Conservation (phyloP, 2,329 filamentous ascomycete genomes). For the Pseudopyricularia javanii region DNA sequence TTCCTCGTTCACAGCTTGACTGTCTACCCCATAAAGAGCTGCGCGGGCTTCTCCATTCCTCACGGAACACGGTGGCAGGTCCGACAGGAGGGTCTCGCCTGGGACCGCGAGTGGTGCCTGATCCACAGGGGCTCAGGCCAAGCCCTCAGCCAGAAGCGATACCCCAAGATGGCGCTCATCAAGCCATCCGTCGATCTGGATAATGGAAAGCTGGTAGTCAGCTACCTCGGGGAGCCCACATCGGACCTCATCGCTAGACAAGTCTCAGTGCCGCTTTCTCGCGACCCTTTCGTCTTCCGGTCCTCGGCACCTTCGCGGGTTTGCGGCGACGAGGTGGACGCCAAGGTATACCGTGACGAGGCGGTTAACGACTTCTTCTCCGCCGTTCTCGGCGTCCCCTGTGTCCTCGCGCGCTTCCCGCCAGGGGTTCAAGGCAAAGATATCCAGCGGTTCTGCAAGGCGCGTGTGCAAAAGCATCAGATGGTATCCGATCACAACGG, state of each 20-base stretch:
- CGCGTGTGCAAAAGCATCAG: conserved; percentile 51
- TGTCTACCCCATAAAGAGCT: conserved; percentile 92
- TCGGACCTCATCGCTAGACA: conserved; percentile 17
- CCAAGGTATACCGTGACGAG: conserved; percentile 56
- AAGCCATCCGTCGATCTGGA: conserved; percentile 62
- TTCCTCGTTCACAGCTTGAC: conserved; percentile 25
- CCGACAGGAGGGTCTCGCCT: conserved; percentile 69
- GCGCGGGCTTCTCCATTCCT: conserved; percentile 65
- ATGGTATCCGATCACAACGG: conserved; percentile 5
- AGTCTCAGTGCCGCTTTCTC: conserved; percentile 51
- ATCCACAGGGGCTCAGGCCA: conserved; percentile 76
- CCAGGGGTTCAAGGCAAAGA: conserved; percentile 46
- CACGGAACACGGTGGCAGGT: conserved; percentile 58
- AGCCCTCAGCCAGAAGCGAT: conserved; percentile 77
- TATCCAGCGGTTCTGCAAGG: conserved; percentile 55
- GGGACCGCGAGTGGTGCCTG: conserved; percentile 91
- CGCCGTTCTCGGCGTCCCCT: conserved; percentile 61
- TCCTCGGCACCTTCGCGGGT: conserved; percentile 44
- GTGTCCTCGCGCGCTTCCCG: conserved; percentile 74
- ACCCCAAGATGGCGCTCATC: conserved; percentile 79
- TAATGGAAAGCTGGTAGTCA: conserved; percentile 51
- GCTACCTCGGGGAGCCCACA: conserved; percentile 24
- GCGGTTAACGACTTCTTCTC: conserved; percentile 69
- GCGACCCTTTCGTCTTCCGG: conserved; percentile 47
- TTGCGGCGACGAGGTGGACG: conserved; percentile 67